Conservation (phyloP, 352 stramenopile species). For the Globisporangium lucens region DNA sequence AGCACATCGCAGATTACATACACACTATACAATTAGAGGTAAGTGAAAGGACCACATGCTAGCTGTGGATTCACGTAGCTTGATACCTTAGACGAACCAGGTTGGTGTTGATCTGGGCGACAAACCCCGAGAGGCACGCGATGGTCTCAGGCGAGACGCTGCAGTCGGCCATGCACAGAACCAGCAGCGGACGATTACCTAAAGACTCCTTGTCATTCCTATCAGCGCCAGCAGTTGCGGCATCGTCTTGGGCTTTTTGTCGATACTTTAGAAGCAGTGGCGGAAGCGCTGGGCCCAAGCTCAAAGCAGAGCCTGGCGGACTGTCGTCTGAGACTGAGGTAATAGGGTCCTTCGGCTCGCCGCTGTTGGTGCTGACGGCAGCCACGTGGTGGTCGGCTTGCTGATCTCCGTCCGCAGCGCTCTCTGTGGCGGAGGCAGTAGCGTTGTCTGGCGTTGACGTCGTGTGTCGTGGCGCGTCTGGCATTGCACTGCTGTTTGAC, state of each 20-base stretch:
- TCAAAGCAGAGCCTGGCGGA: not conserved
- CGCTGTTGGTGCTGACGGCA: not conserved
- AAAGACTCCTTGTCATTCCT: not conserved
- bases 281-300: not conserved
- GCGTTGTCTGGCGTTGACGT: no score
- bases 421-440: not conserved
- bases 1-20: no score
- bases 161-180: conserved; percentile 22
- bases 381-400: not conserved
- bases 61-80: no score
- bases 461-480: not conserved
- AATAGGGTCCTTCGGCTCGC: not conserved
- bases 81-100: conserved; percentile 31
- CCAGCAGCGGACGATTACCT: not conserved
- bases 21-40: no score
- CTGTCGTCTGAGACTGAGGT: not conserved
- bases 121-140: conserved; percentile 23
- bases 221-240: not conserved
- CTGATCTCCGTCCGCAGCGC: not conserved
- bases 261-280: not conserved
- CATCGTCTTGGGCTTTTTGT: not conserved
- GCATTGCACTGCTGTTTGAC: not conserved
- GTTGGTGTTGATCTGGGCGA: conserved; percentile 27
- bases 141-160: conserved; percentile 20
- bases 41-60: no score